Evolutionary conservation across 257 asterid genomes (phyloP).

Genomic region (Nicotiana paniculata): DNA sequence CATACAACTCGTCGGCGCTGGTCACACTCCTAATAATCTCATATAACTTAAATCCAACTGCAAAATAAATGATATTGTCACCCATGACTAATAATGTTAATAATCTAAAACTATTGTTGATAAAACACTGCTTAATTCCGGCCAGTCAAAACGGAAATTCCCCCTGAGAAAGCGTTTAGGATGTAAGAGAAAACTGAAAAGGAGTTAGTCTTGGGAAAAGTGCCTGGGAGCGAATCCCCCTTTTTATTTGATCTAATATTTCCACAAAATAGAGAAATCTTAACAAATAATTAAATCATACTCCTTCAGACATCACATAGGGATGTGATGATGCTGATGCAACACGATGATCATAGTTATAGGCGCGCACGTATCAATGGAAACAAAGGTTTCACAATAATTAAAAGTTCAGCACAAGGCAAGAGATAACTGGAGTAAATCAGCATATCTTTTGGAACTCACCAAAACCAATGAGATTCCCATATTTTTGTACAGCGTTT

Average conservation of each 20-base stretch:
- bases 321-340: not conserved
- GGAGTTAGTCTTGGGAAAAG: too few species aligned
- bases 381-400: not conserved
- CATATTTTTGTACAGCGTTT: constrained; percentile 50
- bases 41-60: not conserved
- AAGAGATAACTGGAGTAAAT: not conserved
- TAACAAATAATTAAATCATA: not conserved
- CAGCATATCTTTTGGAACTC: constrained; percentile 24
- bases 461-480: constrained; percentile 88
- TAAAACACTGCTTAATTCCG: too few species aligned
- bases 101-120: too few species aligned
- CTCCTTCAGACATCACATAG: not conserved
- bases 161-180: too few species aligned
- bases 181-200: too few species aligned
- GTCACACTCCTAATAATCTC: not conserved
- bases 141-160: too few species aligned
- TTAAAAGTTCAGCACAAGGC: not conserved
- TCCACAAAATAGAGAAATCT: not conserved
- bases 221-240: too few species aligned
- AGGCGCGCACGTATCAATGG: not conserved
- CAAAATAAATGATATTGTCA: not conserved
- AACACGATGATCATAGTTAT: not conserved
- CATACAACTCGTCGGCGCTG: not conserved
- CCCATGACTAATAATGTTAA: not conserved
- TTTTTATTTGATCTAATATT: not conserved